Conservation (phyloP, 441 rosid genomes). For the Hura crepitans region DNA sequence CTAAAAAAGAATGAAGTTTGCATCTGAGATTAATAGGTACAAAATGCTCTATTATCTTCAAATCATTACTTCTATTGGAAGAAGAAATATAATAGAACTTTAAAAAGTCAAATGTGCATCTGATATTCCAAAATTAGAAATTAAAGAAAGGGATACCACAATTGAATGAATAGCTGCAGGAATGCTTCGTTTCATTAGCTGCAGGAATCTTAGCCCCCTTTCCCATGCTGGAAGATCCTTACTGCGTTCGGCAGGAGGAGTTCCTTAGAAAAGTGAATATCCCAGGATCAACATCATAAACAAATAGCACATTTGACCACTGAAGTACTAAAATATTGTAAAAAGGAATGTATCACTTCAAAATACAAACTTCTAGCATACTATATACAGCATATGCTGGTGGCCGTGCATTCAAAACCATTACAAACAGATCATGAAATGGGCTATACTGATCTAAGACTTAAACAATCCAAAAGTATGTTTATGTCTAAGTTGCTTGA, state of each 20-base stretch:
- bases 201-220: slow-evolving; percentile 76
- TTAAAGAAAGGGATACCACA: too few relatives aligned
- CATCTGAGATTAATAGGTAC: too few relatives aligned
- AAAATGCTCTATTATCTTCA: too few relatives aligned
- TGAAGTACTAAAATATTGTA: neutral
- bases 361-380: neutral
- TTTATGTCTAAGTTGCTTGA: neutral
- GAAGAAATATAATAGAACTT: too few relatives aligned
- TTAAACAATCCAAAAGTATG: slow-evolving; percentile 3
- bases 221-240: slow-evolving; percentile 91
- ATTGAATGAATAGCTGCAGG: slow-evolving; percentile 83
- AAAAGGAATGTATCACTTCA: neutral
- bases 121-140: too few relatives aligned
- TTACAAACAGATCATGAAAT: too few relatives aligned
- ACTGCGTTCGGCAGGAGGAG: slow-evolving; percentile 99
- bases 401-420: slow-evolving; percentile 6
- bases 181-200: slow-evolving; percentile 57
- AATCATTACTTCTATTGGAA: too few relatives aligned
- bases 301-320: slow-evolving; percentile 25
- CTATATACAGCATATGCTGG: neutral
- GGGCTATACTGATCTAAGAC: neutral
- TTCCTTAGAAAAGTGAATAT: slow-evolving; percentile 97
- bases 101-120: too few relatives aligned
- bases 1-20: too few relatives aligned
- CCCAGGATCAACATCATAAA: slow-evolving; percentile 81